A percentile compares a stretch with the other conserved stretches of the same genome.
Conservation (phyloP, 2,329 filamentous ascomycete species). For the Dactylellina drechsleri region DNA sequence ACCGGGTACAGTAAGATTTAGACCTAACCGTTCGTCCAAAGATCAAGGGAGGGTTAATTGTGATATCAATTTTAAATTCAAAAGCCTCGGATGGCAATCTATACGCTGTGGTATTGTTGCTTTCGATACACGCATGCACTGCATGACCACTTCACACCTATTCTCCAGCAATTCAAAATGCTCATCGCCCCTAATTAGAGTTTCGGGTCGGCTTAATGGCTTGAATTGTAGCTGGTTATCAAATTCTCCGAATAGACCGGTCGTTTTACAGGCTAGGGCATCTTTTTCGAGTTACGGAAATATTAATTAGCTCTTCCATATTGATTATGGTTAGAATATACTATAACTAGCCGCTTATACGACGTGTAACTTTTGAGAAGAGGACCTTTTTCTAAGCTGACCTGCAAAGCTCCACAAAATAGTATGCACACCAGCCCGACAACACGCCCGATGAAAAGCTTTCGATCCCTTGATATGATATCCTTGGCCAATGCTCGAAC, state of each 20-base stretch:
- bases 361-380: no score
- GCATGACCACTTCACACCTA: constrained; percentile 33
- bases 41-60: constrained; percentile 5
- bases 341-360: no score
- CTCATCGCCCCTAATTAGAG: neutral
- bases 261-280: constrained; percentile 16
- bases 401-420: constrained; percentile 3
- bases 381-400: neutral
- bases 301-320: no score
- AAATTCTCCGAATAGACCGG: neutral
- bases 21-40: neutral
- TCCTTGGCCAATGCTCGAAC: neutral
- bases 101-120: neutral
- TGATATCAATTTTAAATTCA: constrained; percentile 19
- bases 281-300: neutral
- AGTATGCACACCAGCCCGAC: neutral
- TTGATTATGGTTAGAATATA: no score
- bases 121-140: constrained; percentile 20
- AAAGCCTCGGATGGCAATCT: neutral
- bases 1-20: neutral
- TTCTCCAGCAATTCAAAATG: constrained; percentile 13
- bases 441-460: neutral
- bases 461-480: no score
- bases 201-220: no score
- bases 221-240: neutral